Base-by-base conservation (phyloP, 768 basidiomycete genomes). In the Mycena crocata region DNA sequence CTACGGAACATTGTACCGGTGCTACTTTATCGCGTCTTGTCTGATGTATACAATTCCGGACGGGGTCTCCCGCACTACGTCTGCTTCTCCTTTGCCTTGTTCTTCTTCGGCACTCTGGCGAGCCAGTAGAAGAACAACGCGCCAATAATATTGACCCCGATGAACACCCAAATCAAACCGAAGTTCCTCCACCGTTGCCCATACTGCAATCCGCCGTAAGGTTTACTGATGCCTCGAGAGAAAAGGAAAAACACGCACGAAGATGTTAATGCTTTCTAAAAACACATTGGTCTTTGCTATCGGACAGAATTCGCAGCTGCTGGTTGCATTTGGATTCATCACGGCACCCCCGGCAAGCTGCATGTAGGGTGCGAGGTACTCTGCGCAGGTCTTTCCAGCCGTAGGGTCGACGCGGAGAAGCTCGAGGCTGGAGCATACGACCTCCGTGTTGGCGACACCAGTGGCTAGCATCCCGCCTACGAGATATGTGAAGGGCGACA, bases 241-340 rank as follows among this genome's bases (percentile, higher is more conserved):
- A n/a, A n/a, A 74, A 88, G n/a, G 75, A 37, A 85, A 76, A 85
- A 72, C 62, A 69, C 90, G 91, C 60, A 77, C 79, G 32, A 91
- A 89, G 66, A 89, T 89, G 77, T 91, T 89, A 55, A 70, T 78
- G 0, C 49, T 46, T 30, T 66, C 73, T 35, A 92, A 77, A 80
- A 86, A 93, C 44, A 83, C 74, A 73, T 93, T 89, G 0, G 90
- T 88, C 0, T 83, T 83, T 23, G 80, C 73, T 39, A 83, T 80
- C 4, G 87, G 76, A 72, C 93, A 95, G 76, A 86, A 90, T 23
- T 80, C 62, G 73, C 91, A 93, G 46, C 72, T 75, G n/a, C 76
- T 62, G 0, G 85, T 84, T 5, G 89, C 86, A n/a, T 83, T 74
- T 1, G 86, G 82, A 68, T 91, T 85, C 26, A 80, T 70, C 30